A percentile compares a stretch with the other conserved stretches of the same genome.
These are phyloP conservation scores for Saccharomycopsis synnaedendra DNA, from an alignment of 805 yeast species.

Conservation along the genomic window DNA sequence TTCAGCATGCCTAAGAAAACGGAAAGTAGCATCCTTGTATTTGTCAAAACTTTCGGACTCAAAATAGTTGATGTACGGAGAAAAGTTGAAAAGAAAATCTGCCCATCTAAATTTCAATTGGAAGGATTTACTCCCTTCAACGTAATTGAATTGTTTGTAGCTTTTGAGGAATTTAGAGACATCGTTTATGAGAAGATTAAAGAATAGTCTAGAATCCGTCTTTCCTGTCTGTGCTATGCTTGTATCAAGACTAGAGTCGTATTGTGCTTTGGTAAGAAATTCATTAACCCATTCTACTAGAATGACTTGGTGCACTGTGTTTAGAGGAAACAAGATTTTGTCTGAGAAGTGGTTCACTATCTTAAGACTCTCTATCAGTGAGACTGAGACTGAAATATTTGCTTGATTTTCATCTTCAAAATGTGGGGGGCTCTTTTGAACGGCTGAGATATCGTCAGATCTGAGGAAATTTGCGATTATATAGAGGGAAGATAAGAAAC, in stretches of 20 bases:
- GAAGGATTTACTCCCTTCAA: background rate
- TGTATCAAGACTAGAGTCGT: background rate
- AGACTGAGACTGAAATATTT: too few relatives aligned
- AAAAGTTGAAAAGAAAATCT: background rate
- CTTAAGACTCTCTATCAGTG: too few relatives aligned
- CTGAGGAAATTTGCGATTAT: too few relatives aligned
- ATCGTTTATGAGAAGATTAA: background rate
- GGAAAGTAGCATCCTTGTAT: background rate
- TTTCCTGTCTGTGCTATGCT: background rate
- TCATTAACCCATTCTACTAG: background rate
- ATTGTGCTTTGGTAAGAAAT: background rate
- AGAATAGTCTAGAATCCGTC: constrained; percentile 1
- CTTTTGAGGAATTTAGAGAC: background rate
- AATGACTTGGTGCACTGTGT: background rate
- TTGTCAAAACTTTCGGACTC: background rate
- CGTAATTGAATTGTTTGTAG: background rate
- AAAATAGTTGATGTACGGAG: constrained; percentile 2
- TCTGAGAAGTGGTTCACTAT: background rate
- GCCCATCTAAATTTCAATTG: background rate
- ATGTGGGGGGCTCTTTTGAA: too few relatives aligned
- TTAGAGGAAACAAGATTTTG: background rate
- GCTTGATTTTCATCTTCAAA: too few relatives aligned
- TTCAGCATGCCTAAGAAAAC: background rate
- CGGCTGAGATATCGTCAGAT: too few relatives aligned
- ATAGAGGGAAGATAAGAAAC: too few relatives aligned